phyloP scores from a whole-genome alignment of 1,139 yeast species.

The Ogataea hybrid region DNA sequence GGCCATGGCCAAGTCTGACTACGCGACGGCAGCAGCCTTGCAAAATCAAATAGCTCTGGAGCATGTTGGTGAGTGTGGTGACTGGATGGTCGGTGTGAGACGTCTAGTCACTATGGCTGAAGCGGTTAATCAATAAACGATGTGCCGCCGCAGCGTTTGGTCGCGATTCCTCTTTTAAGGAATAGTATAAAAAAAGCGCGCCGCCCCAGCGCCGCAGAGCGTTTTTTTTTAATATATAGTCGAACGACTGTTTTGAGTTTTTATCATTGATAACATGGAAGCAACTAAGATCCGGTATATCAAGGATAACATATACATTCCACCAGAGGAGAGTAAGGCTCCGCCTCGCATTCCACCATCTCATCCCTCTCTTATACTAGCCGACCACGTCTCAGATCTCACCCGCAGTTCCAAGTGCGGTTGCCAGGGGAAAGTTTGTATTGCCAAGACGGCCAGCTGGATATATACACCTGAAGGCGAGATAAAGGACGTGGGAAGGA shows the following conservation, averaged over 20 bases:
- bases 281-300: slow-evolving; percentile 37
- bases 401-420: slow-evolving; percentile 46
- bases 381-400: slow-evolving; percentile 43
- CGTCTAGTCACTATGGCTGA: slow-evolving; percentile 79
- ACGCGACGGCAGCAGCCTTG: slow-evolving; percentile 54
- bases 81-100: slow-evolving; percentile 93
- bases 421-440: slow-evolving; percentile 45
- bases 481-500: slow-evolving; percentile 20
- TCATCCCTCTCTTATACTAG: slow-evolving; percentile 48
- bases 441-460: slow-evolving; percentile 45
- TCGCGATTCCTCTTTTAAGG: slow-evolving; percentile 1
- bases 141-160: background rate
- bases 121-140: slow-evolving; percentile 30
- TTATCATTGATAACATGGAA: slow-evolving; percentile 36
- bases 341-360: slow-evolving; percentile 38
- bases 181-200: slow-evolving; percentile 6
- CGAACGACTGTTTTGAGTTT: slow-evolving; percentile 6
- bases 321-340: slow-evolving; percentile 29
- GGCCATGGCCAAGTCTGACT: slow-evolving; percentile 55
- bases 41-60: slow-evolving; percentile 63
- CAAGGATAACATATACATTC: slow-evolving; percentile 44
- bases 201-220: slow-evolving; percentile 5
- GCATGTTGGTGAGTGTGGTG: slow-evolving; percentile 74
- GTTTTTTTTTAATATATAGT: slow-evolving; percentile 3
- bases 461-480: slow-evolving; percentile 35